Evolutionary conservation across 1,139 yeast species (phyloP).

Genomic region (Taphrina betulina): DNA sequence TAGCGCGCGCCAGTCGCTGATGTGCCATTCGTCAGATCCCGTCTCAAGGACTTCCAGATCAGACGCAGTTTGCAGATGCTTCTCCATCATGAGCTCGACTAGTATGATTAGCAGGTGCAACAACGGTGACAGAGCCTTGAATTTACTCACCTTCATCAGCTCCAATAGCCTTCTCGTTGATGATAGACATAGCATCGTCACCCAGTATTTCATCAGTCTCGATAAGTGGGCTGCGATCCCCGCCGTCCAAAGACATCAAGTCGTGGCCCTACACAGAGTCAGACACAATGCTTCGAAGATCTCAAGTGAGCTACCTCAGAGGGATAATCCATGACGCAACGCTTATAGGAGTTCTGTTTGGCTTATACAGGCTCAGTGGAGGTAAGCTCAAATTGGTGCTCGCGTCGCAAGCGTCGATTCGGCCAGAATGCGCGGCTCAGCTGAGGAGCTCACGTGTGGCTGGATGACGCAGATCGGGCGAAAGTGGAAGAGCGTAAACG

Average conservation of each 20-base stretch:
- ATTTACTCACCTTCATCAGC: slow-evolving; percentile 26
- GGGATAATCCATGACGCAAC: too few species aligned
- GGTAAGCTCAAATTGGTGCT: too few species aligned
- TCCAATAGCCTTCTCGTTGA: slow-evolving; percentile 13
- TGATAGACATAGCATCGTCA: slow-evolving; percentile 18
- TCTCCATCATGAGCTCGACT: slow-evolving; percentile 42
- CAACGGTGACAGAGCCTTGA: not conserved
- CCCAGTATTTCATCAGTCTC: slow-evolving; percentile 23
- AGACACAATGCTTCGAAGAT: too few species aligned
- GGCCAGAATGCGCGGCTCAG: too few species aligned
- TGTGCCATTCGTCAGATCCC: slow-evolving; percentile 56
- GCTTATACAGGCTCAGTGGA: too few species aligned
- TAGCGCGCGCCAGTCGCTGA: slow-evolving; percentile 61
- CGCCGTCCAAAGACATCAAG: slow-evolving; percentile 19
- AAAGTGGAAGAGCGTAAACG: too few species aligned
- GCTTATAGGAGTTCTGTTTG: too few species aligned
- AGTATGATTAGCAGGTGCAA: not conserved
- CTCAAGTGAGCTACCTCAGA: too few species aligned
- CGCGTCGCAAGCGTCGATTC: too few species aligned
- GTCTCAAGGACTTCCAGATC: slow-evolving; percentile 37
- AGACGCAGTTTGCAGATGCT: slow-evolving; percentile 41
- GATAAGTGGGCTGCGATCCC: slow-evolving; percentile 16
- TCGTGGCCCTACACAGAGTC: slow-evolving; percentile 18
- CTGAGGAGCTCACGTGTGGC: too few species aligned
- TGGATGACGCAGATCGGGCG: too few species aligned